Evolutionary conservation across 495 filamentous ascomycete genomes (phyloP), one percentile per base, ranked within the genome.

Genomic region (Penicillium crystallinum): DNA sequence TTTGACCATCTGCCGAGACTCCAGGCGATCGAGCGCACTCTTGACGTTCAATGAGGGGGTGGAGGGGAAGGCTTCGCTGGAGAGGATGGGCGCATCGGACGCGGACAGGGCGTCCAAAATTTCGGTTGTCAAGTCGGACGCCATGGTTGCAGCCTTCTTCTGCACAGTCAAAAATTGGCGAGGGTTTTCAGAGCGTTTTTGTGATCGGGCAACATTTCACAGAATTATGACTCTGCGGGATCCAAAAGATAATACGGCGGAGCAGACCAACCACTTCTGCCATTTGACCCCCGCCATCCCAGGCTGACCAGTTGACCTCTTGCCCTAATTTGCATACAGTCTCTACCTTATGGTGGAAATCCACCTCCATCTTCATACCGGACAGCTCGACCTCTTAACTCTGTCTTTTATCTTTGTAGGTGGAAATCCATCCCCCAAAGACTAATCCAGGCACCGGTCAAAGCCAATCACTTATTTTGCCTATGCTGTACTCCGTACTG

Each of bases 11-110:
- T 82, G 80, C 54, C 93, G 81, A 25, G 88, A 89, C 14, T 75
- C 83, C 22, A 98, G 79, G 46, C 91, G 79, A 72, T 96, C 91
- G 39, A 96, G 78, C 48, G 91, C 89, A 52, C 87, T 86, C 69
- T 96, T 97, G 59, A 96, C 71, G 37, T 82, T 82, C 36, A 75
- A 71, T 63, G 89, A 87, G 59, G 86, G 77, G 57, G 78, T 67
- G 55, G 81, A 68, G 53, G 93, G 84, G 76, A 97, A 95, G 64
- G 82, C 83, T 63, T 90, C 82, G 65, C 69, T 74, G 41, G 90
- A 92, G 49, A 85, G 68, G 49, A 96, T 75, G 25, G 87, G 80
- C 42, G 80, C 77, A 44, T 84, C 63, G 57, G 77, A 69, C 59
- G 80, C 72, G 70, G 79, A 79, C 64, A 95, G 74, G 45, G 81